Evolutionary conservation across 345 rosid species (phyloP), one percentile per base, ranked within the genome.

Genomic region (Brassica carinata): DNA sequence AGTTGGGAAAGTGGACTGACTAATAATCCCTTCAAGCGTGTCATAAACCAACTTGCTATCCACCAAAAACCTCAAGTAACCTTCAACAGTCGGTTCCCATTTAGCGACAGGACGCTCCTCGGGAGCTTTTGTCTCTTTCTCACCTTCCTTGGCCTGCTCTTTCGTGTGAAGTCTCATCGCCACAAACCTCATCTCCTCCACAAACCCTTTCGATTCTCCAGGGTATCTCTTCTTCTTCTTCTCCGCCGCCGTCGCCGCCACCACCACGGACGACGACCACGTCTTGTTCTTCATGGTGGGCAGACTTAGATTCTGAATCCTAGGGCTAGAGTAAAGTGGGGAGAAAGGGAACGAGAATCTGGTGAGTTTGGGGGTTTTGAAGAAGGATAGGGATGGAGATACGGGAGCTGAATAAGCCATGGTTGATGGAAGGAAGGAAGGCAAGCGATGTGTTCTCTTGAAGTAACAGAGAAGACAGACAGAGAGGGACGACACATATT

Each of bases 121-220:
- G 0, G 91, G 94, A 78, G 84, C 15, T 83, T 90, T 84, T 7
- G 84, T 90, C 63, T 87, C 92, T 85, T 88, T 95, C 86, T 93
- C 90, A 13, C 98, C 99, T 81, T 93, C 98, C 74, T 86, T 89
- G 1, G 98, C 91, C 76, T 95, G 99, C 64, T 93, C 97, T 57
- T 73, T 91, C 0, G 98, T 91, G 67, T 95, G 98, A 79, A 91
- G 79, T 73, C 83, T 93, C 99, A 95, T 95, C 8, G 99, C 99
- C 78, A 91, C 94, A 75, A 91, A 95, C 83, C 98, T 93, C 99
- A 95, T 93, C 92, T 95, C 99, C 87, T 95, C 99, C 77, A 95
- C 97, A 78, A 95, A 93, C 43, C 98, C 99, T 73, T 95, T 93
- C 0, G 96, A 88, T 89, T 93, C 96, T 1, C 97, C 96, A 0